A percentile compares a stretch with the other conserved stretches of the same genome.
phyloP scores from a whole-genome alignment of 2,329 filamentous ascomycete genomes.

The Penicillium sclerotigenum region DNA sequence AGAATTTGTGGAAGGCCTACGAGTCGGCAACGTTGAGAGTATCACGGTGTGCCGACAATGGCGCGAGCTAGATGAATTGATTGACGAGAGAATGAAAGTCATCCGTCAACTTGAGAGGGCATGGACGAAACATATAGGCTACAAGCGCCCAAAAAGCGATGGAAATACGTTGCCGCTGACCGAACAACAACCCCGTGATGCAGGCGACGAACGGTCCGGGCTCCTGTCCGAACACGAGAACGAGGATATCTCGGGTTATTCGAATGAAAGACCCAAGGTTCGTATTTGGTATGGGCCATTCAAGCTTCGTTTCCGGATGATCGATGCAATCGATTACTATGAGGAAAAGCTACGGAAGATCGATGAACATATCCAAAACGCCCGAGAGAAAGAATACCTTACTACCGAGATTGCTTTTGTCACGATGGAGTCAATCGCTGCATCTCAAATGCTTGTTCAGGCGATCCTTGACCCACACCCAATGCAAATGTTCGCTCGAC shows the following conservation, averaged over 20 bases:
- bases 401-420: slow-evolving; percentile 87
- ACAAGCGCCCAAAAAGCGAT: slow-evolving; percentile 49
- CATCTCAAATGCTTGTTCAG: slow-evolving; percentile 92
- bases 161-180: slow-evolving; percentile 47
- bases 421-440: slow-evolving; percentile 93
- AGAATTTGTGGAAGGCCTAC: slow-evolving; percentile 78
- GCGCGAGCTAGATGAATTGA: slow-evolving; percentile 72
- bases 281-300: slow-evolving; percentile 77
- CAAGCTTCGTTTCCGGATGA: slow-evolving; percentile 65
- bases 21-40: slow-evolving; percentile 84
- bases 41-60: slow-evolving; percentile 86
- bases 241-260: slow-evolving; percentile 46
- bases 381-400: slow-evolving; percentile 71
- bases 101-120: slow-evolving; percentile 75
- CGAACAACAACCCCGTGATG: slow-evolving; percentile 47
- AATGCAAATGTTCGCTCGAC: slow-evolving; percentile 76
- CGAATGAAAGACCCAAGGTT: slow-evolving; percentile 60
- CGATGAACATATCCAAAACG: slow-evolving; percentile 68
- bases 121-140: slow-evolving; percentile 74
- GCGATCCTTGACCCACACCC: slow-evolving; percentile 89
- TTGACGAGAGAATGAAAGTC: slow-evolving; percentile 63
- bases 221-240: slow-evolving; percentile 49
- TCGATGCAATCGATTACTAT: slow-evolving; percentile 93
- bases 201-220: slow-evolving; percentile 59
- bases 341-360: slow-evolving; percentile 76